Percentiles rank a stretch among this genome's conserved stretches.
phyloP scores from a whole-genome alignment of 2,329 filamentous ascomycete species.

The Aureobasidium subglaciale region DNA sequence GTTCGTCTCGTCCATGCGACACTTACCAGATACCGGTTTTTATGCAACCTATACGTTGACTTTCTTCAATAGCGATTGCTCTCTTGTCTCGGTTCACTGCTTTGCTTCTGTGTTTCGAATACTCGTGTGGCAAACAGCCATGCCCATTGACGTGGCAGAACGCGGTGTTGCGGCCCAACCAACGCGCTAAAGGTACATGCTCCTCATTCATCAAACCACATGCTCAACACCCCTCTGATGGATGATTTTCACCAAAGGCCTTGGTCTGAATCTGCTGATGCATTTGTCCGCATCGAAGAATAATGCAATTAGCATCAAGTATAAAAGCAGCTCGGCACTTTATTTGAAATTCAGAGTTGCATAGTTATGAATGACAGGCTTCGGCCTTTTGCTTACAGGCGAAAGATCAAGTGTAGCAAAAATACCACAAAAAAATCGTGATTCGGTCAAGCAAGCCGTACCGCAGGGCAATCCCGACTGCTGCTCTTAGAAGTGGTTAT shows the following conservation, averaged over 20 bases:
- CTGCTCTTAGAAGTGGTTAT: not conserved
- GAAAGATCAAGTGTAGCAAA: no score
- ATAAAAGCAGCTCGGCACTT: not conserved
- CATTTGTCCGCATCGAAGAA: not conserved
- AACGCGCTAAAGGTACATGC: slow-evolving; percentile 1
- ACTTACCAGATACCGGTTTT: slow-evolving; percentile 4
- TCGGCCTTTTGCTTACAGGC: no score
- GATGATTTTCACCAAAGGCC: not conserved
- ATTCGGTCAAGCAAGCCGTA: no score
- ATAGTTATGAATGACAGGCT: no score
- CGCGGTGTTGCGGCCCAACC: slow-evolving; percentile 1
- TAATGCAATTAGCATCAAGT: not conserved
- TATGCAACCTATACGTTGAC: not conserved
- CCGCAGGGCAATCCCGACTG: no score
- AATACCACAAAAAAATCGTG: not conserved
- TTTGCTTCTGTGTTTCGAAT: not conserved
- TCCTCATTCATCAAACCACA: not conserved
- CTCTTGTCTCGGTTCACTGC: not conserved
- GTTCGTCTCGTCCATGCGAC: not conserved
- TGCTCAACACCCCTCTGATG: not conserved
- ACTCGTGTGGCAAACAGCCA: slow-evolving; percentile 1
- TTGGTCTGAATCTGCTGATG: not conserved
- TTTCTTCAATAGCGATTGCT: not conserved
- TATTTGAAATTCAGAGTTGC: no score
- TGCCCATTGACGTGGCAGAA: slow-evolving; percentile 1